Evolutionary conservation across 176 grass and related monocot species (phyloP), one percentile per base, ranked within the genome.

Genomic region (Musa acuminata): DNA sequence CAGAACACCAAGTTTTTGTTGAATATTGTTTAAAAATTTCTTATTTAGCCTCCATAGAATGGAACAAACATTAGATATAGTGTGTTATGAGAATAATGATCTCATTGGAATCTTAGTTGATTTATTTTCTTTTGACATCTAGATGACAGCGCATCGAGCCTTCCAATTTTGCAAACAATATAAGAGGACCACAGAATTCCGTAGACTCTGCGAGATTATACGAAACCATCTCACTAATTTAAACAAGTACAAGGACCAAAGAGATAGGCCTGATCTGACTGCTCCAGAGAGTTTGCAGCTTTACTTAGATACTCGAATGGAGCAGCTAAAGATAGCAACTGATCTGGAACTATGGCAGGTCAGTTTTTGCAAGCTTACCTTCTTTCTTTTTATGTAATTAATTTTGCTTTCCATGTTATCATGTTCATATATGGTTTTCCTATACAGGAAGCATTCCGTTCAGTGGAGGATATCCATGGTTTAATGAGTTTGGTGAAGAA

Each of bases 121-220:
- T 43, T 53, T 60, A 87, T 82, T 20, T 54, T 19, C 72, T 81
- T 67, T 26, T 20, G 9, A 71, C 77, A 57, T 67, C 80, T 89
- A 99, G 96, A 99, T 95, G 96, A 87, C 91, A 43, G 96, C 96
- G 43, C 86, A 99, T 77, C 88, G 85, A 73, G 96, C 91, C 12
- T 99, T 99, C 29, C 96, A 99, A 22, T 99, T 99, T 62, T 99
- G 96, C 72, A 99, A 99, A 82, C 88, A 90, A 63, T 99, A 99
- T 69, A 99, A 99, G 74, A 89, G 96, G 48, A 89, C 82, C 63
- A 95, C 88, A 14, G 96, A 99, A 81, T 95, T 99, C 74, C 87
- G 96, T 67, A 95, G 96, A 67, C 76, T 99, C 8, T 99, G 96
- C 14, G 96, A 99, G 79, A 99, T 95, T 9, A 99, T 99, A 64